Conservation (phyloP, 805 yeast species). For the Blastobotrys americana region DNA sequence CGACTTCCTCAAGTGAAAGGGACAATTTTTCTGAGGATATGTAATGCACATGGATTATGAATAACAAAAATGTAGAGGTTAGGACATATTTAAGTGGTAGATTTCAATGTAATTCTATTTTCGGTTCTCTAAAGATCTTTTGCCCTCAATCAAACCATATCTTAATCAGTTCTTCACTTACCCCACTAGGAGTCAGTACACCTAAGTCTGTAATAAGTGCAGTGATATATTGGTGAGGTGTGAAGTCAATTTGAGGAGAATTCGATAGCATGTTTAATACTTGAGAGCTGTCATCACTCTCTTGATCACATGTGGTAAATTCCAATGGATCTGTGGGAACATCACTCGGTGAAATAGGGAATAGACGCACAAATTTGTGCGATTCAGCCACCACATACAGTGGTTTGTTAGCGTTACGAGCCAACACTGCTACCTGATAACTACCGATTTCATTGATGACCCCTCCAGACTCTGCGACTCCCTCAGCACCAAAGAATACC, state of each 20-base stretch:
- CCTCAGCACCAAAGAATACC: slow-evolving; percentile 96
- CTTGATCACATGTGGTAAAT: slow-evolving; percentile 30
- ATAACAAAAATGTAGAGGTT: slow-evolving; percentile 1
- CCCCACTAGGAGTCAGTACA: slow-evolving; percentile 94
- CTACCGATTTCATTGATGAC: slow-evolving; percentile 89
- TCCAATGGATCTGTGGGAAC: slow-evolving; percentile 56
- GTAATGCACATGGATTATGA: neutral
- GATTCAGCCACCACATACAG: slow-evolving; percentile 90
- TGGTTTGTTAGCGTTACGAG: slow-evolving; percentile 85
- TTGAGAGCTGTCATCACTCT: slow-evolving; percentile 26
- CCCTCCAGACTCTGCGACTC: slow-evolving; percentile 98
- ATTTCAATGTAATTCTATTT: neutral
- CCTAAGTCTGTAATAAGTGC: slow-evolving; percentile 96
- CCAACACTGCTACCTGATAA: slow-evolving; percentile 88
- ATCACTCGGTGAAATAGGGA: slow-evolving; percentile 89
- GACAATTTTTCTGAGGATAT: neutral
- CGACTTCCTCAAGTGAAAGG: slow-evolving; percentile 4
- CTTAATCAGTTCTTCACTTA: slow-evolving; percentile 94
- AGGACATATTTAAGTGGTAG: neutral
- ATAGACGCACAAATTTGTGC: slow-evolving; percentile 93
- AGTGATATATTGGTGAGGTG: slow-evolving; percentile 92
- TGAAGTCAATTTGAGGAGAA: slow-evolving; percentile 73
- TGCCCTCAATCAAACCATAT: slow-evolving; percentile 79
- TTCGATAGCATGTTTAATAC: neutral
- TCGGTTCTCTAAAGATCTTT: neutral